phyloP scores from a whole-genome alignment of 164 flowering plant genomes.

The Stephania japonica region DNA sequence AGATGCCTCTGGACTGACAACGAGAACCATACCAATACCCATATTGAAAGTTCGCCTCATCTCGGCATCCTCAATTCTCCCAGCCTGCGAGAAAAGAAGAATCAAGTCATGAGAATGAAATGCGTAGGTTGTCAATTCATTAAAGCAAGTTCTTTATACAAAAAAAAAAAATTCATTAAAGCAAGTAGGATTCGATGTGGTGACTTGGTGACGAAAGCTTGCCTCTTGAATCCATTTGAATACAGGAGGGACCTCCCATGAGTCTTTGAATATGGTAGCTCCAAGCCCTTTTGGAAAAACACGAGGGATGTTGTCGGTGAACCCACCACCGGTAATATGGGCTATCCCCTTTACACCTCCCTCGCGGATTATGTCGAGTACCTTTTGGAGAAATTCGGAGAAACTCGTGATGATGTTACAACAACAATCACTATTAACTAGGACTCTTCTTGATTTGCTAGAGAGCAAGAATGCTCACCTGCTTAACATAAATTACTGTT shows the following conservation, averaged over 20 bases:
- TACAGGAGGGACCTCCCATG: conserved; percentile 74
- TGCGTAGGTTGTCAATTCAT: not conserved
- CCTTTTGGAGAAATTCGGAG: conserved; percentile 33
- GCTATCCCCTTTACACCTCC: conserved; percentile 96
- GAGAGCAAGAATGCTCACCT: conserved; percentile 35
- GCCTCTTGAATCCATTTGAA: conserved; percentile 99
- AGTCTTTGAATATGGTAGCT: conserved; percentile 51
- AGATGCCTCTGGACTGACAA: conserved; percentile 66
- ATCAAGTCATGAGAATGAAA: not conserved
- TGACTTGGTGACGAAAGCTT: conserved; percentile 3
- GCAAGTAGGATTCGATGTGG: not conserved
- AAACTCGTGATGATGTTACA: not conserved
- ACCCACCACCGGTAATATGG: conserved; percentile 97
- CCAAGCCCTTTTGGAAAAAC: conserved; percentile 90
- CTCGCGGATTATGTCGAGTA: conserved; percentile 68
- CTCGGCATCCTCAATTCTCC: conserved; percentile 69
- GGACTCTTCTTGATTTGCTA: not conserved
- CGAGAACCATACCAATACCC: conserved; percentile 90
- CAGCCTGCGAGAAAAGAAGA: conserved; percentile 37
- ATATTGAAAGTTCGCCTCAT: conserved; percentile 87
- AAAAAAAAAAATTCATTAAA: not conserved
- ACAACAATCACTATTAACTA: not conserved
- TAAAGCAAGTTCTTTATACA: no score
- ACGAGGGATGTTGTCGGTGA: conserved; percentile 92
- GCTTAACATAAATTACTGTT: conserved; percentile 86